Conservation (phyloP, 164 flowering plant genomes). For the Piper longum region DNA sequence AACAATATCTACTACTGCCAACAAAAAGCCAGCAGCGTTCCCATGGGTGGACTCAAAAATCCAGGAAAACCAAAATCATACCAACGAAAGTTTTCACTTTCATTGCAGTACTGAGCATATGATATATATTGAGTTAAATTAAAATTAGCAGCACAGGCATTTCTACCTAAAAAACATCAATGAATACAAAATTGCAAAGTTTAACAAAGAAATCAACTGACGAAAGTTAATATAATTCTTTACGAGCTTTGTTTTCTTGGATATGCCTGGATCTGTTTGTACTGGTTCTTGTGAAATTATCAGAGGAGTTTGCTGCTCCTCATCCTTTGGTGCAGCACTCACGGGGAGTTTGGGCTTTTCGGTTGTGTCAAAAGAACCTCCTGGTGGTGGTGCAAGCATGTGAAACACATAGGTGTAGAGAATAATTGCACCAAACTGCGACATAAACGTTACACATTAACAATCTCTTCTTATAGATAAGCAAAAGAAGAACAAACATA, state of each 20-base stretch:
- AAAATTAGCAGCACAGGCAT: too few species aligned
- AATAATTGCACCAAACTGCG: constrained; percentile 90
- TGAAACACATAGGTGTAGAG: constrained; percentile 83
- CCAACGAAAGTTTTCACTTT: too few species aligned
- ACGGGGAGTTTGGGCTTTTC: constrained; percentile 41
- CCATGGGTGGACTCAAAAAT: too few species aligned
- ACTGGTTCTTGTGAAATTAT: constrained; percentile 26
- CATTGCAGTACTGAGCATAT: too few species aligned
- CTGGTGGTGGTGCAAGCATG: constrained; percentile 93
- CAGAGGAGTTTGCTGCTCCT: constrained; percentile 67
- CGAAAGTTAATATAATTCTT: too few species aligned
- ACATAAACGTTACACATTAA: constrained; percentile 1
- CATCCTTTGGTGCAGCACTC: constrained; percentile 26
- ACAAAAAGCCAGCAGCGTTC: too few species aligned
- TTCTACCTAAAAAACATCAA: too few species aligned
- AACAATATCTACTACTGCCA: too few species aligned
- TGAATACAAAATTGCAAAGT: too few species aligned
- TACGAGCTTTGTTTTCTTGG: constrained; percentile 35
- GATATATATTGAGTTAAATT: too few species aligned
- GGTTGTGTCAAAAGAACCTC: constrained; percentile 56
- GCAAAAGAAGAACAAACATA: neutral
- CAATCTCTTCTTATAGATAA: neutral
- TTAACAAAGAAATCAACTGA: too few species aligned
- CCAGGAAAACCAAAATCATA: too few species aligned
- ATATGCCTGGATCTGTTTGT: constrained; percentile 13